phyloP scores from a whole-genome alignment of 495 filamentous ascomycete genomes.

The Aspergillus affinis region DNA sequence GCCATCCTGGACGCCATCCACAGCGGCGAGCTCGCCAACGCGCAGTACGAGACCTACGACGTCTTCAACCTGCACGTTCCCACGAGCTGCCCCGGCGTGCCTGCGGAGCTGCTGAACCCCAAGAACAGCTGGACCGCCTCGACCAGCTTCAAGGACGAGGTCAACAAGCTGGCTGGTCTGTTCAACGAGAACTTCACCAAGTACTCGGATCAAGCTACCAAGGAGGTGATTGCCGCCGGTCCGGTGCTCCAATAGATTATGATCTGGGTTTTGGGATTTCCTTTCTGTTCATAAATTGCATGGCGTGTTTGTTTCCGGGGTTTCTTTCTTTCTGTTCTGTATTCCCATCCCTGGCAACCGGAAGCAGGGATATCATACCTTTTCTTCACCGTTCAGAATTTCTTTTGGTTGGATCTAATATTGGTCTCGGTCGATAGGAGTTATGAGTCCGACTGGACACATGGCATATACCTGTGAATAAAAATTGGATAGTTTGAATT shows the following conservation, averaged over 20 bases:
- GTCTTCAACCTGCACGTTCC: slow-evolving; percentile 96
- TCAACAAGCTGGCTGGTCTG: slow-evolving; percentile 79
- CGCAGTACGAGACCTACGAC: slow-evolving; percentile 91
- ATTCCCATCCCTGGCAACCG: slow-evolving; percentile 11
- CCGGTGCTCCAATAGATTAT: slow-evolving; percentile 26
- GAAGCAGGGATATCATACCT: slow-evolving; percentile 17
- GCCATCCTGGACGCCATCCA: slow-evolving; percentile 98
- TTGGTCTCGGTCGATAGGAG: slow-evolving; percentile 11
- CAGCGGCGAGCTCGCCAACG: slow-evolving; percentile 87
- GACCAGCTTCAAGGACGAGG: slow-evolving; percentile 76
- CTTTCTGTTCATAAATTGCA: slow-evolving; percentile 25
- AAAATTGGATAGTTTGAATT: background rate
- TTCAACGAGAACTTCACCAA: slow-evolving; percentile 98
- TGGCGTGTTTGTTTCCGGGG: slow-evolving; percentile 29
- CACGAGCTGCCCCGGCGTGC: slow-evolving; percentile 80
- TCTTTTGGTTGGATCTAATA: slow-evolving; percentile 2
- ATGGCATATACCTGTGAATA: background rate
- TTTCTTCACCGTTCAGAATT: slow-evolving; percentile 7
- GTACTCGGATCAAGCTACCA: slow-evolving; percentile 83
- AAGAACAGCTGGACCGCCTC: slow-evolving; percentile 85
- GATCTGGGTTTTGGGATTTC: slow-evolving; percentile 16
- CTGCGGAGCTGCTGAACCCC: slow-evolving; percentile 90
- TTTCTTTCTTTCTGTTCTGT: slow-evolving; percentile 14
- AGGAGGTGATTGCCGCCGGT: slow-evolving; percentile 59
- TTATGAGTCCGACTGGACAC: slow-evolving; percentile 6